phyloP scores from a whole-genome alignment of 768 basidiomycete species.

The Brasilioporus rufonigricans region DNA sequence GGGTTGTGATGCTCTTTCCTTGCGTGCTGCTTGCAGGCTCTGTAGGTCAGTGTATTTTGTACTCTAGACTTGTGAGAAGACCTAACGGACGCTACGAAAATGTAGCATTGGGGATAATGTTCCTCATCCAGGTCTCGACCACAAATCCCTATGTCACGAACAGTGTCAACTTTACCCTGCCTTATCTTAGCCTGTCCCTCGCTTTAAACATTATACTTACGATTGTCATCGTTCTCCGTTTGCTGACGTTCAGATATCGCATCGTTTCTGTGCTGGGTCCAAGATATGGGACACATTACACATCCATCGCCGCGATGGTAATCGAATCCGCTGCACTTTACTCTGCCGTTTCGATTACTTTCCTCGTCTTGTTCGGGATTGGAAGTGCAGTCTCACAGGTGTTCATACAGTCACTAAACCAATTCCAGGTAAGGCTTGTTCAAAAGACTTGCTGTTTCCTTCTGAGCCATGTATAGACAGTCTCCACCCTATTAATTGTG shows the following conservation, averaged over 20 bases:
- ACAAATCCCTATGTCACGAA: not conserved
- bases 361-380: not conserved
- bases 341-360: too few relatives aligned
- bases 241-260: not conserved
- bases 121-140: too few relatives aligned
- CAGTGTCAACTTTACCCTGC: not conserved
- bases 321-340: too few relatives aligned
- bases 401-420: not conserved
- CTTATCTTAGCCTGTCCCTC: too few relatives aligned
- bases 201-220: not conserved
- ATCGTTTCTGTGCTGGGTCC: not conserved
- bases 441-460: not conserved
- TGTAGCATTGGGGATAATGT: too few relatives aligned
- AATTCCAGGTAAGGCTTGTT: too few relatives aligned
- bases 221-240: not conserved
- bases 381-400: not conserved
- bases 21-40: constrained; percentile 4
- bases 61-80: not conserved
- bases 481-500: too few relatives aligned
- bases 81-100: not conserved
- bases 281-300: not conserved
- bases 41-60: not conserved
- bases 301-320: not conserved
- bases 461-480: not conserved
- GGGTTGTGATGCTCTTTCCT: constrained; percentile 10